phyloP scores from a whole-genome alignment of 1,284 basidiomycete genomes.

The Pseudozyma thailandica region DNA sequence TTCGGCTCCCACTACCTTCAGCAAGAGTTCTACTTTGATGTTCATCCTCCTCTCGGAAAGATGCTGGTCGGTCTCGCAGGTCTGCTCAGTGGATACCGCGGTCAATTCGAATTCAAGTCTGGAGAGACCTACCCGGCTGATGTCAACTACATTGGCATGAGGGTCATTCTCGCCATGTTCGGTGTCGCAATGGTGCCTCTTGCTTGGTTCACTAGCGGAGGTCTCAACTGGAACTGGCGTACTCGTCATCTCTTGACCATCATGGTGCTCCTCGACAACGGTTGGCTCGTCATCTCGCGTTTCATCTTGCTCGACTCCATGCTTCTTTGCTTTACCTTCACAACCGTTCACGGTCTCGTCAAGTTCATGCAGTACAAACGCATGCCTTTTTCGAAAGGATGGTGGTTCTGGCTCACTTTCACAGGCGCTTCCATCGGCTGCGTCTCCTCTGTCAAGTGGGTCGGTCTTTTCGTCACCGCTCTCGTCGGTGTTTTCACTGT shows the following conservation, averaged over 20 bases:
- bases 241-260: constrained; percentile 90
- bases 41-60: constrained; percentile 96
- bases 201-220: constrained; percentile 95
- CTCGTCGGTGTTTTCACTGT: constrained; percentile 95
- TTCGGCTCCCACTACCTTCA: constrained; percentile 88
- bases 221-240: constrained; percentile 88
- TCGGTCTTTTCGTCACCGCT: constrained; percentile 93
- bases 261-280: constrained; percentile 90
- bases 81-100: constrained; percentile 88
- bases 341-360: constrained; percentile 91
- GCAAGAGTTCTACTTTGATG: constrained; percentile 71
- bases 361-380: constrained; percentile 94
- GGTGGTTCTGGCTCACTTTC: constrained; percentile 94
- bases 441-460: constrained; percentile 96
- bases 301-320: constrained; percentile 98
- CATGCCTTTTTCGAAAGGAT: constrained; percentile 87
- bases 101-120: constrained; percentile 92
- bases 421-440: constrained; percentile 93
- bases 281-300: constrained; percentile 93
- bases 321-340: constrained; percentile 97
- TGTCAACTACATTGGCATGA: constrained; percentile 93
- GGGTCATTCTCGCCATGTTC: constrained; percentile 91
- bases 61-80: constrained; percentile 97
- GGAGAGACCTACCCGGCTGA: constrained; percentile 84
- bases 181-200: constrained; percentile 95